Base-by-base conservation (phyloP, 2,329 filamentous ascomycete species). In the Didymella arachidicola region DNA sequence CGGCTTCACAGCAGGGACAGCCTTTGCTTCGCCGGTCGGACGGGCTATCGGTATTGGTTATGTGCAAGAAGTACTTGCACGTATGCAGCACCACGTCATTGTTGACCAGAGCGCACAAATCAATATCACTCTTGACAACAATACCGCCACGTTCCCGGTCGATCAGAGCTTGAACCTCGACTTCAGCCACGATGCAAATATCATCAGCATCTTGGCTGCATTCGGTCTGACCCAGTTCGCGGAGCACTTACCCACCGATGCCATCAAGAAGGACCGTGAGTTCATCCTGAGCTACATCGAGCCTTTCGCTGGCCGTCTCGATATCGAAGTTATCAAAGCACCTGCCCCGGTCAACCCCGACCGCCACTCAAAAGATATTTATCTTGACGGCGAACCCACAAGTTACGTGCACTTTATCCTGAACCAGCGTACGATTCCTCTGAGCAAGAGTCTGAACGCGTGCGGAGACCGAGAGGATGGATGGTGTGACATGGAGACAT, bases 181-280 rank as follows among this genome's bases (percentile, higher is more conserved):
- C 79, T 93, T 93, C 73, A 88, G 85, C 16, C 90, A 93, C 74
- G 90, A 93, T 75, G 89, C 88, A 30, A 91, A 90, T 71, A 90
- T 91, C 59, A 81, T 88, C 66, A 84, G 84, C 26, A 84, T 92
- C 63, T 79, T 93, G 4, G 87, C 89, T 0, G 90, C 90, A 0
- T 90, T 93, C 60, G 89, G 89, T 1, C 80, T 93, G 45, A 86
- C 79, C 2, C 90, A 93, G 69, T 92, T 93, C 69, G 79, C 84
- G 19, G 78, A 71, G n/a, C 54, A 84, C 14, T 79, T 92, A 3
- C 85, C 87, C 0, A 79, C 83, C 1, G 80, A 81, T 11, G 74
- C 78, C 27, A 83, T 89, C 57, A 82, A 83, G 11, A 75, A 81
- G 5, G 86, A 88, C 70, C 70, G 74, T 34, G 83, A 87, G 52